Conservation (phyloP, 208 protist species). For the Wallacemonas sp. region DNA sequence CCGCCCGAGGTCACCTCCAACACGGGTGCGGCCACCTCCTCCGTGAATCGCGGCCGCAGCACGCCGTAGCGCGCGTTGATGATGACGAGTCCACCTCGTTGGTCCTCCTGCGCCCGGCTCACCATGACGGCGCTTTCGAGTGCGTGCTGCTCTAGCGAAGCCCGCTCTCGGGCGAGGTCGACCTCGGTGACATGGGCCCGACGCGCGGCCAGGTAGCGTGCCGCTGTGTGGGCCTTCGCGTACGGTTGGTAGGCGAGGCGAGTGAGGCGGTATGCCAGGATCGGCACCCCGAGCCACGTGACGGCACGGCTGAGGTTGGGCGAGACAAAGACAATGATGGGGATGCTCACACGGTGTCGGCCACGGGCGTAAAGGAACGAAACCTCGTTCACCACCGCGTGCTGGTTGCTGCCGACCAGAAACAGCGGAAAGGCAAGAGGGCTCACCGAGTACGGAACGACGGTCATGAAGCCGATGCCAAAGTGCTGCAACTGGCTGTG, state of each 20-base stretch:
- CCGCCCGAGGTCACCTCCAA: background rate
- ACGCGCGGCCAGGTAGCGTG: constrained; percentile 46
- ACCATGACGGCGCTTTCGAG: constrained; percentile 46
- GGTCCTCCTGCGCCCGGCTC: constrained; percentile 55
- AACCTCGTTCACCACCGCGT: constrained; percentile 58
- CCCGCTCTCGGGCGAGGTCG: constrained; percentile 65
- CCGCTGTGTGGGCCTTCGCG: constrained; percentile 30
- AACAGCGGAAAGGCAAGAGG: constrained; percentile 44
- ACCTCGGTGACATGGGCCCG: constrained; percentile 66
- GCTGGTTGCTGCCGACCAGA: constrained; percentile 33
- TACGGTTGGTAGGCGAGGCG: constrained; percentile 50
- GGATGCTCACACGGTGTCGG: constrained; percentile 63
- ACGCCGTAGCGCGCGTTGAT: constrained; percentile 88
- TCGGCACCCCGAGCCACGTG: constrained; percentile 57
- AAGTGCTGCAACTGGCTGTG: constrained; percentile 47
- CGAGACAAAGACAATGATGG: constrained; percentile 66
- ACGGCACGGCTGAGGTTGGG: constrained; percentile 36
- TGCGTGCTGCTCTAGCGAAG: constrained; percentile 68
- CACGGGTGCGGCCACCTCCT: constrained; percentile 17
- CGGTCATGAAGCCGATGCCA: constrained; percentile 57
- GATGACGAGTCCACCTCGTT: constrained; percentile 77
- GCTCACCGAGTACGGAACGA: constrained; percentile 51
- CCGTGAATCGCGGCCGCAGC: constrained; percentile 53
- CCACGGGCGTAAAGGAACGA: constrained; percentile 71
- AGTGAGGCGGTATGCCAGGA: constrained; percentile 51